Evolutionary conservation across 805 yeast species (phyloP).

Genomic region (Starmera dryadoides): DNA sequence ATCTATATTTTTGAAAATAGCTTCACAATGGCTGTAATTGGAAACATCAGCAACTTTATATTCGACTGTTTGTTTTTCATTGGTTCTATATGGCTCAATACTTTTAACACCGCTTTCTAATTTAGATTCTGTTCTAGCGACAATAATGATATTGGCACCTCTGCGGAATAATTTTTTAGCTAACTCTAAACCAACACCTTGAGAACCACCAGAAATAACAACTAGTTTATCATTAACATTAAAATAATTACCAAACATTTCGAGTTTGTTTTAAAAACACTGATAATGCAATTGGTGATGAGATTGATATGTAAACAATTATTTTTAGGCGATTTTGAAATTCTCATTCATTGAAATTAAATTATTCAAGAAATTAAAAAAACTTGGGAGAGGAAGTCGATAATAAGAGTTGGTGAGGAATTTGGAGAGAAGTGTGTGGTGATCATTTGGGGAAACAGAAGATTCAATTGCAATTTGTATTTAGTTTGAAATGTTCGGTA

Average conservation of each 20-base stretch:
- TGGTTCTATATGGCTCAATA: constrained; percentile 27
- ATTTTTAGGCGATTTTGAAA: too few species aligned
- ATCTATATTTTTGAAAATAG: constrained; percentile 32
- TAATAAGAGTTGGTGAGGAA: too few species aligned
- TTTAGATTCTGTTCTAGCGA: constrained; percentile 68
- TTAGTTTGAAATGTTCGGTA: too few species aligned
- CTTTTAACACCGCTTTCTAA: constrained; percentile 41
- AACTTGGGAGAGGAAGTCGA: too few species aligned
- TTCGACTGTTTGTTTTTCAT: constrained; percentile 11
- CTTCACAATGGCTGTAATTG: constrained; percentile 39
- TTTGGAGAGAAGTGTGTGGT: too few species aligned
- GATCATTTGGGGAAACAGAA: too few species aligned
- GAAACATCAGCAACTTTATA: constrained; percentile 64
- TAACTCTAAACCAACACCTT: constrained; percentile 82
- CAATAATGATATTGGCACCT: constrained; percentile 63
- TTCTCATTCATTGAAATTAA: too few species aligned
- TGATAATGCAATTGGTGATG: too few species aligned
- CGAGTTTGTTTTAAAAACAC: too few species aligned
- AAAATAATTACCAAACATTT: neutral
- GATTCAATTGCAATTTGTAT: too few species aligned
- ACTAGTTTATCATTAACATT: constrained; percentile 37
- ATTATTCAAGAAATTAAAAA: too few species aligned
- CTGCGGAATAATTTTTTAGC: constrained; percentile 47
- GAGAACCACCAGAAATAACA: constrained; percentile 89
- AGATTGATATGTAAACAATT: too few species aligned